phyloP scores from a whole-genome alignment of 495 filamentous ascomycete genomes.

The Corynascus novoguineensis region DNA sequence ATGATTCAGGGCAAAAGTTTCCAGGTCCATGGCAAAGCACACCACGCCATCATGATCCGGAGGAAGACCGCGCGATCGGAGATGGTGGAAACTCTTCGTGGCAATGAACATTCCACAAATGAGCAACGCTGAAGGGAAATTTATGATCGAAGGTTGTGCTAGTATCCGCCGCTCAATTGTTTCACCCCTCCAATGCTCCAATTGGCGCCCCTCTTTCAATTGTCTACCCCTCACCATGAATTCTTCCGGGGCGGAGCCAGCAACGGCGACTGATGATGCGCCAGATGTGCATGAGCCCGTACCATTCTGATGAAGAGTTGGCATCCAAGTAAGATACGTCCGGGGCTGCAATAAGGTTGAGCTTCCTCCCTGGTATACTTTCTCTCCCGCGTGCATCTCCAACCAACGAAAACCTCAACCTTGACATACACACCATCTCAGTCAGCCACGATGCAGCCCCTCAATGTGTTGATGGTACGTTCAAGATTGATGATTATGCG shows the following conservation, averaged over 20 bases:
- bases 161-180: background rate
- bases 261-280: background rate
- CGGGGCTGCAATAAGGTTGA: background rate
- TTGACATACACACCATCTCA: background rate
- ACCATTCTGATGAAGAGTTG: background rate
- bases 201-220: slow-evolving; percentile 7
- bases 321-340: background rate
- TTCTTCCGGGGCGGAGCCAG: slow-evolving; percentile 7
- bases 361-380: background rate
- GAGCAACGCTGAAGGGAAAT: background rate
- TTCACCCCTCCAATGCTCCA: slow-evolving; percentile 10
- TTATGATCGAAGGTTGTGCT: background rate
- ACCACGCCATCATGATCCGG: no score
- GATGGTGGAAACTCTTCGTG: background rate
- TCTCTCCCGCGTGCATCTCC: background rate
- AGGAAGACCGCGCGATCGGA: no score
- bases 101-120: slow-evolving; percentile 4
- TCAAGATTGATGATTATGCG: background rate
- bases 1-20: no score
- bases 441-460: slow-evolving; percentile 57
- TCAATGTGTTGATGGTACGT: slow-evolving; percentile 81
- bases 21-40: no score
- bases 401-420: background rate
- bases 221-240: slow-evolving; percentile 12
- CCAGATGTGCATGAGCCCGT: background rate